phyloP scores from a whole-genome alignment of 2,329 filamentous ascomycete genomes.

The Penicillium sp. region DNA sequence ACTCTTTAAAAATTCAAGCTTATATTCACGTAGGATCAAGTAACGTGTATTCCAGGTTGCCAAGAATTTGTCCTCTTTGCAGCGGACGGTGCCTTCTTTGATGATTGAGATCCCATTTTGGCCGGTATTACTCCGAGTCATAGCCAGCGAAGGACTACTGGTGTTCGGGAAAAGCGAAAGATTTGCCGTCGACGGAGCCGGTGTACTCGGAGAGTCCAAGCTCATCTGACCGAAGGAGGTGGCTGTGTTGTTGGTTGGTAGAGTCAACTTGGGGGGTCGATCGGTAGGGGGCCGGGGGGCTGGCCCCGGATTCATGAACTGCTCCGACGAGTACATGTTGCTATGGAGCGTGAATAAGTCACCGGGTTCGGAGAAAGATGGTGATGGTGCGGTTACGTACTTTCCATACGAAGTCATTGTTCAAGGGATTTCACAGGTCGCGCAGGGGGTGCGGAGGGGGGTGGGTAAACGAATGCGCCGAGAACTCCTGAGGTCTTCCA shows the following conservation, averaged over 20 bases:
- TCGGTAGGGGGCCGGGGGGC: constrained; percentile 86
- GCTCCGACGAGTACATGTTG: constrained; percentile 60
- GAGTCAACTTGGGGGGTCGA: constrained; percentile 68
- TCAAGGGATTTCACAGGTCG: constrained; percentile 5
- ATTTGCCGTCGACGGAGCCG: constrained; percentile 40
- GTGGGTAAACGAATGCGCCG: constrained; percentile 18
- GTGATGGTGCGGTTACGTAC: constrained; percentile 22
- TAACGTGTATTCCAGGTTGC: constrained; percentile 90
- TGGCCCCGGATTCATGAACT: constrained; percentile 96
- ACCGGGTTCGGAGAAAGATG: neutral
- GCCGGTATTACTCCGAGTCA: constrained; percentile 56
- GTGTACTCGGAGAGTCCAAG: constrained; percentile 63
- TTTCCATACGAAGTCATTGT: constrained; percentile 36
- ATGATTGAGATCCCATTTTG: constrained; percentile 68
- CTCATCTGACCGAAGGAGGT: constrained; percentile 69
- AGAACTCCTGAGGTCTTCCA: constrained; percentile 23
- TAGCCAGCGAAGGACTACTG: constrained; percentile 67
- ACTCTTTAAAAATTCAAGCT: constrained; percentile 90
- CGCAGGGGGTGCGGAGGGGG: neutral
- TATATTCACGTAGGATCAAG: constrained; percentile 85
- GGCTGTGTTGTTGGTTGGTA: constrained; percentile 66
- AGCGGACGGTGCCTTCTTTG: constrained; percentile 58
- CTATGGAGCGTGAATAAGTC: constrained; percentile 10
- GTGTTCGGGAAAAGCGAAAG: constrained; percentile 65
- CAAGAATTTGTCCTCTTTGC: constrained; percentile 77